Conservation (phyloP, 257 asterid species). For the Ajuga chamaepitys region DNA sequence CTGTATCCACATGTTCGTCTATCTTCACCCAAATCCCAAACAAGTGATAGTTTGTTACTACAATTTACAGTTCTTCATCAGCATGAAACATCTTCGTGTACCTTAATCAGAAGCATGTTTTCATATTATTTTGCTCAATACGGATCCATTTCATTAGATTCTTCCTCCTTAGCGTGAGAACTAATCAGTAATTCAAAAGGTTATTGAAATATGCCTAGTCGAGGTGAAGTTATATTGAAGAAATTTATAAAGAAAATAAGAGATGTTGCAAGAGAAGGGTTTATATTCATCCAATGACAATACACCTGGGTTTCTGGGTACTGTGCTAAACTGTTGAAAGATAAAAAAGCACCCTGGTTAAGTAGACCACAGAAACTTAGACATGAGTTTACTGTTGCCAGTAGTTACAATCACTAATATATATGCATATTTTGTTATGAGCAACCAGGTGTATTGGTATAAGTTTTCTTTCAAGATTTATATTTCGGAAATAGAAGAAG, state of each 20-base stretch:
- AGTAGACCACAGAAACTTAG: neutral
- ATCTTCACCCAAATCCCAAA: neutral
- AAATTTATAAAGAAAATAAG: neutral
- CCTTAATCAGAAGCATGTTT: neutral
- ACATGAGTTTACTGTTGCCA: neutral
- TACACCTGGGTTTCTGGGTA: neutral
- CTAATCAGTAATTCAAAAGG: neutral
- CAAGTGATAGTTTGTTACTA: neutral
- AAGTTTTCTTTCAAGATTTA: neutral
- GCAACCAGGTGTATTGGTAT: neutral
- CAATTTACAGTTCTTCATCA: neutral
- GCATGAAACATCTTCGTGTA: neutral
- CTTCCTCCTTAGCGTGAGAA: neutral
- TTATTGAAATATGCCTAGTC: neutral
- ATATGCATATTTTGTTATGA: neutral
- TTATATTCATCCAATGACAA: neutral
- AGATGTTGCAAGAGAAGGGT: neutral
- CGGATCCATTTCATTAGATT: neutral
- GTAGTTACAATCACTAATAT: neutral
- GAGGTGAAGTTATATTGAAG: neutral
- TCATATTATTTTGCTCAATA: neutral
- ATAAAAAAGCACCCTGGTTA: neutral
- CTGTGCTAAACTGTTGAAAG: neutral
- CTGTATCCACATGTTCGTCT: too few relatives aligned
- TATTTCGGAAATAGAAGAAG: neutral